Evolutionary conservation across 2,329 filamentous ascomycete species (phyloP), one percentile per base, ranked within the genome.

Genomic region (Alternaria sp.): DNA sequence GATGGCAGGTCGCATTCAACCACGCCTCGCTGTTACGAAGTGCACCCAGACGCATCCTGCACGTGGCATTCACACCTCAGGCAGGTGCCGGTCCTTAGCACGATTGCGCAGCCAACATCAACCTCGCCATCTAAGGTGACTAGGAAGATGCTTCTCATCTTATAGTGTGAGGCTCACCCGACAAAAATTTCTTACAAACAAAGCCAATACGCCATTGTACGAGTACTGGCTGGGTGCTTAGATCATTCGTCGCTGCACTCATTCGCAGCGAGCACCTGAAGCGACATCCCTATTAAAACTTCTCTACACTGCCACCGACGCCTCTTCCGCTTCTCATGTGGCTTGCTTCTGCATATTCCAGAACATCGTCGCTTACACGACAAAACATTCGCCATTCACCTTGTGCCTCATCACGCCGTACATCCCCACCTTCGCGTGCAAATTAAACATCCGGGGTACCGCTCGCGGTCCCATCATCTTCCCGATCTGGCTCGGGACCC

Each of bases 391-490:
- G 30, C 43, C 45, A 40, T 46, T 44, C 40, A 19, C 32, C 11
- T 25, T 28, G 13, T 11, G n/a, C 53, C 43, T 60, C 45, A 61
- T 73, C 69, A 73, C 64, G 50, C 36, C 60, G 62, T 66, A 71
- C 67, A 57, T 44, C 28, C 44, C 46, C 23, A 65, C 63, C 67
- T 61, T 45, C 62, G 32, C 46, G 11, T 17, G 32, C 47, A 74
- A 28, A 73, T 73, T 71, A 68, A 68, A 61, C 56, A 67, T 71
- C 70, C 58, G 67, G 70, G 67, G 70, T 71, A 68, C 61, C 44
- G 45, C 36, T 64, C 67, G 63, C 61, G 61, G 53, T 61, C 45
- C 54, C 51, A 58, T 57, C 65, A 54, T 57, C 50, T 17, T 40
- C 67, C 62, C 21, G 59, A 68, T 61, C 21, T 58, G 53, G 66